Base-by-base conservation (phyloP, 176 grass and related monocot genomes). In the Metroxylon sagu region DNA sequence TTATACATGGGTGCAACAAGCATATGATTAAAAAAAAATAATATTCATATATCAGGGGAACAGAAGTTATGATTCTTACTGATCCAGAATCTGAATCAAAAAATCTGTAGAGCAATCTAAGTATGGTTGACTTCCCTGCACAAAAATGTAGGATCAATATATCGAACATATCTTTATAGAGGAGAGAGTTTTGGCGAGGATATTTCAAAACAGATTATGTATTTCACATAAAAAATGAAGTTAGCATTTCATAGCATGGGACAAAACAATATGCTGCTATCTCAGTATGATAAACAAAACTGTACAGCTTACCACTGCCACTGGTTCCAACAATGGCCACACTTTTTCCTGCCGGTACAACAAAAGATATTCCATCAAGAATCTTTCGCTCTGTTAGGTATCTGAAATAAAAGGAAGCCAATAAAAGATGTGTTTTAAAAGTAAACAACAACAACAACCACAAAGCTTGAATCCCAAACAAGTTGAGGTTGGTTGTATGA, bases 251-350 rank as follows among this genome's bases (percentile, higher is more conserved):
- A 43, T 43, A 43, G 35, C 8, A 12, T 43, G 12, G 35, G 35
- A 43, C 35, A 43, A 43, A 43, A 35, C 31, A 35, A 43, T 43
- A 43, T 14, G 21, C 35, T 21, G 48, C 62, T 49, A 23, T 25
- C 23, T 74, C 58, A 53, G 54, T 29, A 68, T 29, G 30, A 77
- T 29, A 62, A 29, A 57, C 70, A 6, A 16, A 70, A 3, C 51
- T 31, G 5, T 66, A 25, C 25, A 26, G 28, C 60, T 87, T 88
- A 97, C 93, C 93, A 17, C 93, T 91, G 57, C 93, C 93, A 67
- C 93, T 97, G 64, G 93, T 85, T 83, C 93, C 93, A 68, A 97
- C 93, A 70, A 92, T 97, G 16, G 93, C 93, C 68, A 85, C 66
- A 56, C 81, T 97, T 78, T 72, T 91, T 75, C 93, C 93, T 64